Conservation (phyloP, 805 yeast species). For the Saccharomycopsis olivae region DNA sequence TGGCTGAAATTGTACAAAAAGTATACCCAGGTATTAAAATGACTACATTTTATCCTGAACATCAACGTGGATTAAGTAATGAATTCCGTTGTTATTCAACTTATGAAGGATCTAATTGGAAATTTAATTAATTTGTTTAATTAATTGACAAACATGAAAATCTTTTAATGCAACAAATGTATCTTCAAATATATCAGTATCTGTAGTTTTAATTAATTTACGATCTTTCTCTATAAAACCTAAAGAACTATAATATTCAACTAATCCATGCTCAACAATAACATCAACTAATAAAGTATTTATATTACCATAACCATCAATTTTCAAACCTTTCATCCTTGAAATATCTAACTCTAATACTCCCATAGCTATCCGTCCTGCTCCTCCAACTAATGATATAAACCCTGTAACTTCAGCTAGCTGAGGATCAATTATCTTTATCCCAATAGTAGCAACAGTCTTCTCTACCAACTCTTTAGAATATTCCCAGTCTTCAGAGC, state of each 20-base stretch:
- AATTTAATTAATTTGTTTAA: slow-evolving; percentile 24
- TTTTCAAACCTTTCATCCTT: slow-evolving; percentile 18
- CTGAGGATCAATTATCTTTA: too few species aligned
- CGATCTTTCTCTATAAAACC: not conserved
- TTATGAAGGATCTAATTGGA: slow-evolving; percentile 62
- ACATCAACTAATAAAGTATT: slow-evolving; percentile 29
- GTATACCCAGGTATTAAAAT: slow-evolving; percentile 54
- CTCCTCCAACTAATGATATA: too few species aligned
- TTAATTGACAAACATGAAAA: not conserved
- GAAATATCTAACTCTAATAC: too few species aligned
- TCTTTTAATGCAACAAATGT: slow-evolving; percentile 23
- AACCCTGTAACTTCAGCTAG: too few species aligned
- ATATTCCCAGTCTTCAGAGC: slow-evolving; percentile 18
- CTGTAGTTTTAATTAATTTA: slow-evolving; percentile 14
- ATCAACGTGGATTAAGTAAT: slow-evolving; percentile 75
- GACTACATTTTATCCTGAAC: slow-evolving; percentile 69
- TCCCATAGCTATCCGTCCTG: too few species aligned
- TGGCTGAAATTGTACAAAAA: slow-evolving; percentile 49
- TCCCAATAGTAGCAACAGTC: slow-evolving; percentile 28
- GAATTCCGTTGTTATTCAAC: slow-evolving; percentile 82
- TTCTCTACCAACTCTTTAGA: slow-evolving; percentile 19
- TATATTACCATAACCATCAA: slow-evolving; percentile 10
- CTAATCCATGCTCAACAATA: slow-evolving; percentile 40
- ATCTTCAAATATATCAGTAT: slow-evolving; percentile 20
- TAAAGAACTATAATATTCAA: slow-evolving; percentile 34